Percentiles rank a stretch among this genome's conserved stretches.
These are phyloP conservation scores for Paramyrothecium roridum DNA, from an alignment of 2,329 filamentous ascomycete genomes.

Conservation along the genomic window DNA sequence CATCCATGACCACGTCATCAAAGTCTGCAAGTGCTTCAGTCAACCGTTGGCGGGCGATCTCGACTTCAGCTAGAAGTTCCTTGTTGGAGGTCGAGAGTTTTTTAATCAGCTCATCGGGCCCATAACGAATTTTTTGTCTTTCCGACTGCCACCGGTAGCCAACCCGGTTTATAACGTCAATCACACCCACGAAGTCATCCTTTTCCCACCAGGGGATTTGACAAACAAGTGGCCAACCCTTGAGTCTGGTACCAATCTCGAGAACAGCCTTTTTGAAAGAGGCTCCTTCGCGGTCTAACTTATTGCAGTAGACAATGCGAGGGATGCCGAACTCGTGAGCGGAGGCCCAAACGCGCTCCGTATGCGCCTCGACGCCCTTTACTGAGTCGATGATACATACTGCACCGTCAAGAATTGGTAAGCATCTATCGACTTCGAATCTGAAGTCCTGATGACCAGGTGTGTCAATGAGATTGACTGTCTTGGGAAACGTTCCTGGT, in stretches of 20 bases:
- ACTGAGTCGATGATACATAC: slow-evolving; percentile 93
- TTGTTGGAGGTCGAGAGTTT: slow-evolving; percentile 44
- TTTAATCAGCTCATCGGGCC: slow-evolving; percentile 21
- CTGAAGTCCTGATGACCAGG: slow-evolving; percentile 97
- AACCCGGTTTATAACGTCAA: slow-evolving; percentile 74
- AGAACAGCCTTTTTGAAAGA: slow-evolving; percentile 81
- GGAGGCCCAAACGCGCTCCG: slow-evolving; percentile 92
- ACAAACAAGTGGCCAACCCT: slow-evolving; percentile 85
- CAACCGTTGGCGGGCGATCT: slow-evolving; percentile 70
- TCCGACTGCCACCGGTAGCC: slow-evolving; percentile 67
- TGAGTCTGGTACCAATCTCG: slow-evolving; percentile 76
- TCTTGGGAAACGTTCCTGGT: slow-evolving; percentile 50
- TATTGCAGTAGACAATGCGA: slow-evolving; percentile 74
- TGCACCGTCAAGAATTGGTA: slow-evolving; percentile 83
- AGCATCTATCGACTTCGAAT: slow-evolving; percentile 89
- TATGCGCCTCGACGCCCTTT: slow-evolving; percentile 93
- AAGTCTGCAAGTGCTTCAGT: slow-evolving; percentile 84
- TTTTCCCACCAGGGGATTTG: slow-evolving; percentile 94
- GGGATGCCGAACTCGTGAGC: slow-evolving; percentile 84
- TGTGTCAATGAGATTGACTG: slow-evolving; percentile 91
- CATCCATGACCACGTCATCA: slow-evolving; percentile 82
- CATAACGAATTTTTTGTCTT: slow-evolving; percentile 32
- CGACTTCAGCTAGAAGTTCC: slow-evolving; percentile 63
- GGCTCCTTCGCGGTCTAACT: slow-evolving; percentile 74
- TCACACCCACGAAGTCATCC: slow-evolving; percentile 76